Evolutionary conservation across 257 asterid species (phyloP).

Genomic region (Mitragyna speciosa): DNA sequence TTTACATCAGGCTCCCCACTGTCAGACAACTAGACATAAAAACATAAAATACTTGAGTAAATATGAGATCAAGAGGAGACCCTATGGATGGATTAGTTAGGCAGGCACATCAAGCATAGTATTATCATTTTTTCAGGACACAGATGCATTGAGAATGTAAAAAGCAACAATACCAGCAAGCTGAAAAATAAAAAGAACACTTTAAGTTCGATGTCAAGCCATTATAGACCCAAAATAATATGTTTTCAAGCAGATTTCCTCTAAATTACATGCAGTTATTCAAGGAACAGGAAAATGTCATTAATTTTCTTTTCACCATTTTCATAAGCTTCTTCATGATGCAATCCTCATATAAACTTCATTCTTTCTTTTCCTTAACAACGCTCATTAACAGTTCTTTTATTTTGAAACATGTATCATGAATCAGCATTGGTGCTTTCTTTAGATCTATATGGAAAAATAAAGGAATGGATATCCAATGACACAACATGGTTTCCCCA

Average conservation of each 20-base stretch:
- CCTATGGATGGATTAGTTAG: not conserved
- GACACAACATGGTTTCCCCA: not conserved
- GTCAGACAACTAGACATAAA: slow-evolving; percentile 55
- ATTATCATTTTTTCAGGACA: not conserved
- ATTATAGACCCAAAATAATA: not conserved
- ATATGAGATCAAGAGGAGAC: not conserved
- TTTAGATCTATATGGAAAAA: not conserved
- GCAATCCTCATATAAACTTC: not conserved
- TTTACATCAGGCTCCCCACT: slow-evolving; percentile 52
- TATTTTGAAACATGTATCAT: not conserved
- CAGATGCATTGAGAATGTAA: not conserved
- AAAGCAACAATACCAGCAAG: not conserved
- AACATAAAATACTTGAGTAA: slow-evolving; percentile 18
- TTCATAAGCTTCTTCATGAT: not conserved
- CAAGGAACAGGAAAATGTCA: not conserved
- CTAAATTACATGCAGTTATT: not conserved
- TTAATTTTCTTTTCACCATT: not conserved
- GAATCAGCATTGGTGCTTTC: not conserved
- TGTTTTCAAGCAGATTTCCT: not conserved
- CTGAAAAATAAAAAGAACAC: not conserved
- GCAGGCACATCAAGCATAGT: not conserved
- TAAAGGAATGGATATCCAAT: not conserved
- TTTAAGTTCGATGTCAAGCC: not conserved
- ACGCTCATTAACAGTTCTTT: not conserved
- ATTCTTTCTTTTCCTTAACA: not conserved